A percentile compares a stretch with the other conserved stretches of the same genome.
Evolutionary conservation across 805 yeast species (phyloP).

Genomic region (Zygoascus biomembranicola): DNA sequence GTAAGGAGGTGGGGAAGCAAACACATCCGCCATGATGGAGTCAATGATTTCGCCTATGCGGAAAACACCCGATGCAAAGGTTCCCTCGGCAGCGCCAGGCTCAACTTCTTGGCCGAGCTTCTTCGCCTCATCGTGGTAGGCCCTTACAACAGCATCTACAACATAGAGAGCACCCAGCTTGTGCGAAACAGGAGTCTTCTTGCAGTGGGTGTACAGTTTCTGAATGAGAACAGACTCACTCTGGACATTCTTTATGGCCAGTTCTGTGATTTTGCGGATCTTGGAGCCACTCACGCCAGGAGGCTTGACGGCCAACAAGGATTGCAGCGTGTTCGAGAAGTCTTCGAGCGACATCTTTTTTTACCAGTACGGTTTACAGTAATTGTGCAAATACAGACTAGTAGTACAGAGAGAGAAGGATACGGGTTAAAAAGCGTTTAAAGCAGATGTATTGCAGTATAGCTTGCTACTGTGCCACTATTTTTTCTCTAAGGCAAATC

Average conservation of each 20-base stretch:
- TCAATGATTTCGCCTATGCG: slow-evolving; percentile 58
- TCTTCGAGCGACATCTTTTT: slow-evolving; percentile 12
- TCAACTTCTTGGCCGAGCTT: slow-evolving; percentile 43
- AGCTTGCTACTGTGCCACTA: too few relatives aligned
- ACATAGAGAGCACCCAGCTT: slow-evolving; percentile 88
- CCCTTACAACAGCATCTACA: slow-evolving; percentile 86
- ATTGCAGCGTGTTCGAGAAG: slow-evolving; percentile 18
- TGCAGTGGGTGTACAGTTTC: slow-evolving; percentile 56
- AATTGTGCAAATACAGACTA: neutral
- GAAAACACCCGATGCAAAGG: slow-evolving; percentile 65
- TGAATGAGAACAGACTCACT: slow-evolving; percentile 50
- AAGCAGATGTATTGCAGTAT: too few relatives aligned
- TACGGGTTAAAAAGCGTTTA: too few relatives aligned
- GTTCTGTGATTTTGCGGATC: slow-evolving; percentile 73
- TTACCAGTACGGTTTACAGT: neutral
- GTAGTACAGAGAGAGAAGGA: neutral
- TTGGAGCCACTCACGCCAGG: slow-evolving; percentile 96
- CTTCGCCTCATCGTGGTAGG: slow-evolving; percentile 66
- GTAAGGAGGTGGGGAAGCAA: slow-evolving; percentile 12
- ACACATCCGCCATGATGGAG: slow-evolving; percentile 52
- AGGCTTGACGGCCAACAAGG: slow-evolving; percentile 33
- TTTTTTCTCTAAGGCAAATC: too few relatives aligned
- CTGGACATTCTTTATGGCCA: slow-evolving; percentile 62
- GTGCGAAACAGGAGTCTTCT: slow-evolving; percentile 66
- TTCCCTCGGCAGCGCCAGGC: slow-evolving; percentile 49